Evolutionary conservation across 2,329 filamentous ascomycete species (phyloP).

Genomic region (Aureobasidium melanogenum): DNA sequence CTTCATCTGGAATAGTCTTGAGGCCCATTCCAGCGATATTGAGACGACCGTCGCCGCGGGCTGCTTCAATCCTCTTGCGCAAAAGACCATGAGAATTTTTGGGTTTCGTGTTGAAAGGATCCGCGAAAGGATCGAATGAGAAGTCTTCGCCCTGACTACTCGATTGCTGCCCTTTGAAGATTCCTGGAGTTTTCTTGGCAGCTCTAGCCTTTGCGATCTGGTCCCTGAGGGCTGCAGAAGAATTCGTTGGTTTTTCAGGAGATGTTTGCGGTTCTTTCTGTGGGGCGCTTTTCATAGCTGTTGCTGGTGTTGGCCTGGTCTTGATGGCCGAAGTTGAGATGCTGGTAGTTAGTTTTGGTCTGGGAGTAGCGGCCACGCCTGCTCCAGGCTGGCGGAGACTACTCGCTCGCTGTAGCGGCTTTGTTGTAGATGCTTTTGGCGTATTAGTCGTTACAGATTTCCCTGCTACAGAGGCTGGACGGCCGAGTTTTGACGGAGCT

Average conservation of each 20-base stretch:
- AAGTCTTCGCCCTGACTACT: slow-evolving; percentile 32
- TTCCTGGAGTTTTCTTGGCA: slow-evolving; percentile 34
- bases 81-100: slow-evolving; percentile 60
- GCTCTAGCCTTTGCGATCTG: slow-evolving; percentile 91
- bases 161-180: slow-evolving; percentile 7
- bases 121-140: slow-evolving; percentile 50
- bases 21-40: slow-evolving; percentile 83
- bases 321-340: not conserved
- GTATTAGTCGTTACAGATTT: not conserved
- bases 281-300: not conserved
- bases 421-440: slow-evolving; percentile 18
- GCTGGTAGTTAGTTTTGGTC: not conserved
- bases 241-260: slow-evolving; percentile 26
- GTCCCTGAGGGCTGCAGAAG: slow-evolving; percentile 73
- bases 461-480: not conserved
- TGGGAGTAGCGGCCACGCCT: not conserved
- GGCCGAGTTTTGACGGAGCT: not conserved
- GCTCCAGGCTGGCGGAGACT: slow-evolving; percentile 2
- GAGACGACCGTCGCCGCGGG: slow-evolving; percentile 67
- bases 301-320: not conserved
- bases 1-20: slow-evolving; percentile 69
- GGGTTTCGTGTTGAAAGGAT: slow-evolving; percentile 63
- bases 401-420: slow-evolving; percentile 3
- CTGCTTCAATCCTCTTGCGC: slow-evolving; percentile 61
- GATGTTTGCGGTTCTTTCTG: not conserved